Evolutionary conservation across 2,329 filamentous ascomycete species (phyloP).

Genomic region (Davidsoniella eucalypti): DNA sequence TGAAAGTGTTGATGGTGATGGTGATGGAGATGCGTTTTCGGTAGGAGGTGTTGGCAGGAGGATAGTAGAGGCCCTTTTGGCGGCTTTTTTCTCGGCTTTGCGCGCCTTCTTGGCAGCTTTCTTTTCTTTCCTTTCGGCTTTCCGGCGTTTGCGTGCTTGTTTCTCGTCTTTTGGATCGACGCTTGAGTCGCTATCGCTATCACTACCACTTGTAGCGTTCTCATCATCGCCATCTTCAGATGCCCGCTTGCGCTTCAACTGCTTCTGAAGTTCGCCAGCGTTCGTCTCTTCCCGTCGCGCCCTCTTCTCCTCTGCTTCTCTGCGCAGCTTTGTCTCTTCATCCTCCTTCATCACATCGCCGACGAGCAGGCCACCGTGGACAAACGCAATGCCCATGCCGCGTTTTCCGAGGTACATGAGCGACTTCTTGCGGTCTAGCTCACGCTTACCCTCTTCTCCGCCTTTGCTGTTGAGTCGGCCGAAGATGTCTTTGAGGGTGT

Average conservation of each 20-base stretch:
- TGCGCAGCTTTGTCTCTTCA: slow-evolving; percentile 2
- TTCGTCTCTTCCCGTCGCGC: background rate
- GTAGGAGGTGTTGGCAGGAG: background rate
- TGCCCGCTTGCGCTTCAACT: slow-evolving; percentile 4
- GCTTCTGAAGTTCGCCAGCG: background rate
- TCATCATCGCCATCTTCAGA: background rate
- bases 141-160: slow-evolving; percentile 5
- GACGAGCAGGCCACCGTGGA: slow-evolving; percentile 58
- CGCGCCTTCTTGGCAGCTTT: slow-evolving; percentile 8
- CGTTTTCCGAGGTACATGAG: slow-evolving; percentile 57
- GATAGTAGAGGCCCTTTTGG: background rate
- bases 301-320: background rate
- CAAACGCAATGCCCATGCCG: slow-evolving; percentile 61
- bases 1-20: background rate
- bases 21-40: background rate
- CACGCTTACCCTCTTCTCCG: slow-evolving; percentile 41
- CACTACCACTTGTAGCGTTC: background rate
- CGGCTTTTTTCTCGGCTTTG: slow-evolving; percentile 7
- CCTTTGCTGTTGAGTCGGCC: slow-evolving; percentile 80
- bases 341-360: slow-evolving; percentile 16
- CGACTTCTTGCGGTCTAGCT: slow-evolving; percentile 51
- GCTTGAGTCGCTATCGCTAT: background rate
- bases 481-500: slow-evolving; percentile 71
- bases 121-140: slow-evolving; percentile 7
- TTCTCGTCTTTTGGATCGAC: background rate